Evolutionary conservation across 1,139 yeast species (phyloP), one percentile per base, ranked within the genome.

Genomic region (Blastobotrys malaysiensis): DNA sequence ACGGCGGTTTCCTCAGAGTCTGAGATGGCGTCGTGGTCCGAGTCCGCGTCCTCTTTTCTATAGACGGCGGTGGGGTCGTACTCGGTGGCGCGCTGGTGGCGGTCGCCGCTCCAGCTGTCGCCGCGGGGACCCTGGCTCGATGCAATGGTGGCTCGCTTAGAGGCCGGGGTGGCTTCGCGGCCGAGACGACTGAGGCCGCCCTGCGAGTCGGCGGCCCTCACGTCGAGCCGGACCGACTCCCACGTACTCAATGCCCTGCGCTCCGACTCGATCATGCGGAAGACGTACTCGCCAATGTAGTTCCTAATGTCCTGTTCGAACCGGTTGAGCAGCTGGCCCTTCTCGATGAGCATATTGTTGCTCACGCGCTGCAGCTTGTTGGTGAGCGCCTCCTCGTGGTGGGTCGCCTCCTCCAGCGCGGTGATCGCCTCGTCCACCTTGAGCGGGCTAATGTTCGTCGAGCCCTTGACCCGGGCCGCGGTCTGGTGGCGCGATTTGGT

Each of bases 381-480:
- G 18, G 84, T 81, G 54, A 91, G 75, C 43, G 83, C 84, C 61
- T 86, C 88, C 66, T 91, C 97, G 11, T 81, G 77, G 58, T 81
- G 82, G n/a, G 87, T 81, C 1, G 97, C 95, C 49, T 80, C 82
- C 65, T 91, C 96, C 54, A 91, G 76, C 11, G 88, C 77, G 53
- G 85, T 76, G 46, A 91, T 80, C 0, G 97, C 96, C 60, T 91
- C 98, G 64, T 93, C 97, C 1, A 90, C 96, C 65, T 86, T 88
- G 43, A 86, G 71, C 0, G 98, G 97, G 65, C 87, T 93, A 53
- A 89, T 83, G 51, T 88, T 82, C 21, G 90, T 75, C 60, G 84
- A 86, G 57, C 81, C 83, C 64, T 88, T 86, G 54, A 91, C 77
- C 62, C 85, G 84, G 26, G 86, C 80, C 0, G 96, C 96, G 13